phyloP scores from a whole-genome alignment of 2,329 filamentous ascomycete species.

The Grosmannia huntii region DNA sequence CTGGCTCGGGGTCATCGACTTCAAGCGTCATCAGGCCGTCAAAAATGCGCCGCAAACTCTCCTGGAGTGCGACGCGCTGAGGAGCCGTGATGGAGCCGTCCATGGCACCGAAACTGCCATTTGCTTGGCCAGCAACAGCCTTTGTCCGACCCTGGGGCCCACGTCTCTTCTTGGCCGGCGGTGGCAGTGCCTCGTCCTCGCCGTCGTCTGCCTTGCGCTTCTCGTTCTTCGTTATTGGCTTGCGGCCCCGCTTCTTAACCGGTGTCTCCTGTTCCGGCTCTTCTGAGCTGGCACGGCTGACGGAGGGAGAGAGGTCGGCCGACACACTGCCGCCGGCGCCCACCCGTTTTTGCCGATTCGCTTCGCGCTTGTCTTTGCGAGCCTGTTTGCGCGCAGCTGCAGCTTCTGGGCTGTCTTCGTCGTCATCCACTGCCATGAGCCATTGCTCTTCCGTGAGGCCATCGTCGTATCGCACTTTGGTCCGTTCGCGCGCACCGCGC shows the following conservation, averaged over 20 bases:
- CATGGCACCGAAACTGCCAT: constrained; percentile 11
- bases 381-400: constrained; percentile 84
- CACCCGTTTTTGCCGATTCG: constrained; percentile 57
- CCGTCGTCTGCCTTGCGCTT: constrained; percentile 81
- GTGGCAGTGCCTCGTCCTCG: constrained; percentile 62
- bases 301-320: constrained; percentile 58
- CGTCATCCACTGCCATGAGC: constrained; percentile 94
- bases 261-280: constrained; percentile 60
- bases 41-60: constrained; percentile 63
- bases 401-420: constrained; percentile 87
- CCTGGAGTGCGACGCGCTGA: constrained; percentile 67
- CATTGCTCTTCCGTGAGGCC: constrained; percentile 97
- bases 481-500: constrained; percentile 88
- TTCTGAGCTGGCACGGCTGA: constrained; percentile 75
- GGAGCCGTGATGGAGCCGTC: constrained; percentile 52
- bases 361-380: constrained; percentile 64
- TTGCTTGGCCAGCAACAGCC: constrained; percentile 26
- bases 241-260: constrained; percentile 74
- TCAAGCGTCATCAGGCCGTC: constrained; percentile 75
- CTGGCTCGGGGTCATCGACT: constrained; percentile 55
- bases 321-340: constrained; percentile 19
- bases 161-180: constrained; percentile 65
- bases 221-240: constrained; percentile 57
- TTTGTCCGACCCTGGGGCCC: constrained; percentile 60
- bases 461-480: constrained; percentile 89